These are phyloP conservation scores for Taxillus chinensis DNA, from an alignment of 164 flowering plant genomes.

Conservation along the genomic window DNA sequence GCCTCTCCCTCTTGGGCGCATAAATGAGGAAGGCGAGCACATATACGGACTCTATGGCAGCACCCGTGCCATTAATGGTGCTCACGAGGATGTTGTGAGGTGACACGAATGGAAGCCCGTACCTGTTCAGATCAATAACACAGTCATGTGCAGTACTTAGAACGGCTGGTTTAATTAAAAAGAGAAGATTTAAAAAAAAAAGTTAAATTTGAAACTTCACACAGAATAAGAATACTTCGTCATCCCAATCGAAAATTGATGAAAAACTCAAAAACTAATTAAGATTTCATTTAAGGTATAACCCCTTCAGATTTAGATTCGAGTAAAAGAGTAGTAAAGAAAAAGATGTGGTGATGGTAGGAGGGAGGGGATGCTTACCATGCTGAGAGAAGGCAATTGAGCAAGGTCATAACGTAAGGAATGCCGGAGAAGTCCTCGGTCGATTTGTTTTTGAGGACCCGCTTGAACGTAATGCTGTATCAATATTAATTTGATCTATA, in stretches of 20 bases:
- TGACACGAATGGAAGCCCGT: conserved; percentile 85
- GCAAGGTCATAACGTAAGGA: conserved; percentile 78
- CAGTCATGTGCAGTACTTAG: too few relatives aligned
- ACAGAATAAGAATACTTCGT: too few relatives aligned
- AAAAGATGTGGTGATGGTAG: too few relatives aligned
- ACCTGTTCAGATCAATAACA: conserved; percentile 25
- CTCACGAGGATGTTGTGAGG: conserved; percentile 63
- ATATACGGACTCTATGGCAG: conserved; percentile 59
- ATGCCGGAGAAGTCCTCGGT: conserved; percentile 89
- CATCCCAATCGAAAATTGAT: too few relatives aligned
- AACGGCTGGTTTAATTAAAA: too few relatives aligned
- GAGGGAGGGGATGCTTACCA: conserved; percentile 31
- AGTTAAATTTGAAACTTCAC: too few relatives aligned
- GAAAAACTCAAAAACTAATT: too few relatives aligned
- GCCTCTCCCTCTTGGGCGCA: conserved; percentile 59
- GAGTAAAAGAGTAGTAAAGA: too few relatives aligned
- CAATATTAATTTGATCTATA: too few relatives aligned
- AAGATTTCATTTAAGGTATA: too few relatives aligned
- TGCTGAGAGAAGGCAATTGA: conserved; percentile 84
- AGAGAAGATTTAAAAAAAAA: too few relatives aligned
- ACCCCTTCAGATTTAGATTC: too few relatives aligned
- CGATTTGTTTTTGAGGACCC: conserved; percentile 56
- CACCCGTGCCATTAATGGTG: conserved; percentile 74
- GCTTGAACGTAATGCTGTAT: conserved; percentile 64
- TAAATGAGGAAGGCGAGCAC: conserved; percentile 55